Base-by-base conservation (phyloP, 768 basidiomycete species). In the Amyloporia xantha region DNA sequence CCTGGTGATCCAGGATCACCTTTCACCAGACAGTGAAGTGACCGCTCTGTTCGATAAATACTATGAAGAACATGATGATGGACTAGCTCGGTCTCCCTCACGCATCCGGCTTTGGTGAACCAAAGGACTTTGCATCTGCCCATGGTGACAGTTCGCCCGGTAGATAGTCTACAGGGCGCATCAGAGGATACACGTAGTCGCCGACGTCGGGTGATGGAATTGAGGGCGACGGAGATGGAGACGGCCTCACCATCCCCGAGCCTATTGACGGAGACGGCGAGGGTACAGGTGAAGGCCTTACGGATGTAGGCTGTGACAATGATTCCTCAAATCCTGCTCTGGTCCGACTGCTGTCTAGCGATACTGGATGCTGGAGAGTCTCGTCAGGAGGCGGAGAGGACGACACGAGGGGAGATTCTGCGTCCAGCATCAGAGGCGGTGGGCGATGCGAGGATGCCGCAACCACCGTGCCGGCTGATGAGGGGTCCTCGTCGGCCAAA, bases 61-160 rank as follows among this genome's bases (percentile, higher is more conserved):
- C n/a, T n/a, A n/a, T n/a, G n/a, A n/a, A n/a, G n/a, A n/a, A n/a
- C n/a, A n/a, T n/a, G n/a, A n/a, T n/a, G n/a, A n/a, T n/a, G n/a
- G n/a, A n/a, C n/a, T n/a, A n/a, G n/a, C n/a, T n/a, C n/a, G n/a
- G n/a, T n/a, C n/a, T n/a, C n/a, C n/a, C n/a, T 39, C 38, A 39
- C 20, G 38, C 38, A 15, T 10, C 38, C 19, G 38, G 38, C 13
- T 39, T 39, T 7, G 38, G 38, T 10, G 38, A 39, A 19, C 38
- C 38, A 7, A 6, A 13, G 6, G 54, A 19, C 13, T 7, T 7
- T 15, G 30, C 30, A 30, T 63, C 62, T 17, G 58, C 60, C 62
- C 62, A 63, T 1, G 62, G 62, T 2, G 62, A 63, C 42, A 54
- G 54, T 36, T 63, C 62, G 23, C 57, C 50, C 7, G 58, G 59